These are phyloP conservation scores for Pleurozium schreberi DNA, from an alignment of 225 moss, liverwort and hornwort genomes.

Conservation along the genomic window DNA sequence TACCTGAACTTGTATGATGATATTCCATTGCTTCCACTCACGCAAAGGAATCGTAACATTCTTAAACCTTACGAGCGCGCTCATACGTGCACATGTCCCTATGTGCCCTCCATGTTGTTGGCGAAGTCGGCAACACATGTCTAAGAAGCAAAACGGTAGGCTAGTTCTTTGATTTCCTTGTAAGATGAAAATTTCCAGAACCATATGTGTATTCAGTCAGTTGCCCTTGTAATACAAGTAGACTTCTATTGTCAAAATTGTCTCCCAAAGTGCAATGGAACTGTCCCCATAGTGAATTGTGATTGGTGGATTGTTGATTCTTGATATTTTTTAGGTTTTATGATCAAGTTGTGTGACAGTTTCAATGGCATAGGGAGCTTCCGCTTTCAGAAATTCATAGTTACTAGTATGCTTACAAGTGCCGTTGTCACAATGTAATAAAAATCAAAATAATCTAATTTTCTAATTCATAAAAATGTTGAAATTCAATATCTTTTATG, in stretches of 20 bases:
- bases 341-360: fast-evolving
- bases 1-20: too few species aligned
- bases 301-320: not conserved
- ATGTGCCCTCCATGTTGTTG: not conserved
- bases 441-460: too few species aligned
- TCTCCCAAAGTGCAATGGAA: not conserved
- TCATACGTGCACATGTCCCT: not conserved
- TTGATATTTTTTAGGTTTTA: fast-evolving
- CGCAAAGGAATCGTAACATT: not conserved
- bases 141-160: not conserved
- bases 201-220: fast-evolving
- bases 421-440: too few species aligned
- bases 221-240: too few species aligned
- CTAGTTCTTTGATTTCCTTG: not conserved
- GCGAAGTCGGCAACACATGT: not conserved
- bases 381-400: not conserved
- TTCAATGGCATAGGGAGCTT: not conserved
- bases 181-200: not conserved
- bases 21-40: not conserved
- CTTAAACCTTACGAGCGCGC: not conserved
- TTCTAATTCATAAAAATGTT: too few species aligned
- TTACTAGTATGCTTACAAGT: too few species aligned
- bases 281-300: fast-evolving
- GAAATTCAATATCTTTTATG: too few species aligned
- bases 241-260: not conserved